phyloP scores from a whole-genome alignment of 202 grass and related monocot species.

The Eragrostis tef region DNA sequence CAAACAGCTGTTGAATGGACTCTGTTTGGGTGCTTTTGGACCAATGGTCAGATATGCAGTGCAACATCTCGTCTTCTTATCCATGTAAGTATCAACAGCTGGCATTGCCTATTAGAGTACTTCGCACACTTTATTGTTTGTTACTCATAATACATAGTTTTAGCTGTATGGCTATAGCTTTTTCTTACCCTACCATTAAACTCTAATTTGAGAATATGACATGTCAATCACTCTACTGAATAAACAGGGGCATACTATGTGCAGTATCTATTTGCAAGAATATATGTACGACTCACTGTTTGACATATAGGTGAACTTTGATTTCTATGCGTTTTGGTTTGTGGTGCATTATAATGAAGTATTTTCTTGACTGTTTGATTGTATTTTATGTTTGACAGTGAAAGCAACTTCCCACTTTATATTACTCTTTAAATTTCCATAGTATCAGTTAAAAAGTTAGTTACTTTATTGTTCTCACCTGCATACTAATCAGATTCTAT shows the following conservation, averaged over 20 bases:
- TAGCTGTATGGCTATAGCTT: not conserved
- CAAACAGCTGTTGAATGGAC: conserved; percentile 95
- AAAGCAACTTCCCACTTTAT: conserved; percentile 27
- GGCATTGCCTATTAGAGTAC: conserved; percentile 8
- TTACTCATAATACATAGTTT: not conserved
- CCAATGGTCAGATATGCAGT: conserved; percentile 99
- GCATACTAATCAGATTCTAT: conserved; percentile 13
- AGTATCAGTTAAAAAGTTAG: not conserved
- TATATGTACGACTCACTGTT: not conserved
- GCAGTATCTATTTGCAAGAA: conserved; percentile 1
- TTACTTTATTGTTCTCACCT: not conserved
- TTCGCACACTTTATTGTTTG: not conserved
- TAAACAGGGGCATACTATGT: not conserved
- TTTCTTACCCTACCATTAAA: not conserved
- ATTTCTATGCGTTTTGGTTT: not conserved
- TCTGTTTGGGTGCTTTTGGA: conserved; percentile 99
- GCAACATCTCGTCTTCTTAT: conserved; percentile 95
- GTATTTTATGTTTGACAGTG: conserved; percentile 7
- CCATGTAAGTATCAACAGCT: conserved; percentile 65
- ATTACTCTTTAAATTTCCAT: conserved; percentile 23
- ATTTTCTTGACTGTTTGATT: not conserved
- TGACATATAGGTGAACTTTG: conserved; percentile 11
- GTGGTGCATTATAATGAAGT: conserved; percentile 6
- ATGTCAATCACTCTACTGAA: conserved; percentile 7
- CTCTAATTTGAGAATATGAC: conserved; percentile 26